Evolutionary conservation across 1,139 yeast genomes (phyloP).

Genomic region (Geotrichum cucujoidarum): DNA sequence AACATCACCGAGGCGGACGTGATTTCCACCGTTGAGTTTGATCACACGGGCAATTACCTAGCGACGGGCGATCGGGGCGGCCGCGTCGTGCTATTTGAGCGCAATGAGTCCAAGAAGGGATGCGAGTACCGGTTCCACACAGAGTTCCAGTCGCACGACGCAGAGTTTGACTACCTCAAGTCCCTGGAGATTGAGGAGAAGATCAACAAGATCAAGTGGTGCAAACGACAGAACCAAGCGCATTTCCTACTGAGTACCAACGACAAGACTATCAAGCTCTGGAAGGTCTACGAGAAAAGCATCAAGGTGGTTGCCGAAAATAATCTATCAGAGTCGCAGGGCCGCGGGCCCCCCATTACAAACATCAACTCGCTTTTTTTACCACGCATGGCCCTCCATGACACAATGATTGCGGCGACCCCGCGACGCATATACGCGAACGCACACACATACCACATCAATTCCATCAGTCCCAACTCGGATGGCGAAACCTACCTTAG

Average conservation of each 20-base stretch:
- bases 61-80: conserved; percentile 99
- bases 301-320: conserved; percentile 89
- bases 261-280: conserved; percentile 92
- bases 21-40: conserved; percentile 94
- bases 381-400: conserved; percentile 87
- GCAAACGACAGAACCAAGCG: conserved; percentile 79
- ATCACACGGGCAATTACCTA: conserved; percentile 88
- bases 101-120: conserved; percentile 71
- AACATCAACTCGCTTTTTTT: conserved; percentile 49
- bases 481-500: conserved; percentile 94
- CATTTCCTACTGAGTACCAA: conserved; percentile 86
- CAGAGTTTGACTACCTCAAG: conserved; percentile 94
- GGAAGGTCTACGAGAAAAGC: conserved; percentile 93
- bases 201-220: conserved; percentile 96
- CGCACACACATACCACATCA: conserved; percentile 97
- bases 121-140: conserved; percentile 95
- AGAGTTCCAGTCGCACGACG: conserved; percentile 97
- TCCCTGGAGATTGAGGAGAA: conserved; percentile 96
- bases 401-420: conserved; percentile 89
- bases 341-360: conserved; percentile 27
- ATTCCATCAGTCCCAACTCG: conserved; percentile 87
- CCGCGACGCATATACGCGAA: conserved; percentile 89
- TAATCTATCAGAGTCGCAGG: conserved; percentile 52
- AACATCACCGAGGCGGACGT: conserved; percentile 96
- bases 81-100: conserved; percentile 88